Percentiles rank a stretch among this genome's conserved stretches.
Conservation (phyloP, 148 eudicot species). For the Cornus florida region DNA sequence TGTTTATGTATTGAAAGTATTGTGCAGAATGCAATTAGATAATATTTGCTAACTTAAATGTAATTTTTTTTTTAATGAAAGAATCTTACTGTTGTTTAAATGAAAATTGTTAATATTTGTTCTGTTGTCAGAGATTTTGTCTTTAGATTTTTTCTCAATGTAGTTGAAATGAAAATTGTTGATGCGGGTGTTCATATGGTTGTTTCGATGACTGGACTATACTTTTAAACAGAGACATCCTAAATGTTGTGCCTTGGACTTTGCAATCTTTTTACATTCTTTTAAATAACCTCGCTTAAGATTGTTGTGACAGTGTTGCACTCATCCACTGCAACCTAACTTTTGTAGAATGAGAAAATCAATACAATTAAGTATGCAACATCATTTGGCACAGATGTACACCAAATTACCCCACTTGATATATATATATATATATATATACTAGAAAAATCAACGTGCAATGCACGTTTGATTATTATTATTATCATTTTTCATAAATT, state of each 20-base stretch:
- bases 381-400: too few relatives aligned
- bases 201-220: not conserved
- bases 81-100: not conserved
- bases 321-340: not conserved
- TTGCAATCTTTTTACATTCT: not conserved
- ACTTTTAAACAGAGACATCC: too few relatives aligned
- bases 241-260: not conserved
- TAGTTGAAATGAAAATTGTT: not conserved
- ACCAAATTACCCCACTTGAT: not conserved
- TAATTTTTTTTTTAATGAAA: slow-evolving; percentile 1
- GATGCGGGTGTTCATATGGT: not conserved
- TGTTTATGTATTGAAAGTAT: not conserved
- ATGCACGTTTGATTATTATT: too few relatives aligned
- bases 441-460: too few relatives aligned
- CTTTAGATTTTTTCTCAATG: not conserved
- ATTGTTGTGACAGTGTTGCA: not conserved
- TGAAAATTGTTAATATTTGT: not conserved
- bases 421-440: too few relatives aligned
- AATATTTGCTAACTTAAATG: not conserved
- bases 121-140: not conserved
- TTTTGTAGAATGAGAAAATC: not conserved
- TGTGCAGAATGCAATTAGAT: slow-evolving; percentile 12
- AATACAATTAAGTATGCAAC: too few relatives aligned
- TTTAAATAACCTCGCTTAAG: not conserved
- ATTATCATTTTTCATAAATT: too few relatives aligned